These are phyloP conservation scores for Zygosaccharomyces pseudorouxii DNA, from an alignment of 805 yeast species.

Conservation along the genomic window DNA sequence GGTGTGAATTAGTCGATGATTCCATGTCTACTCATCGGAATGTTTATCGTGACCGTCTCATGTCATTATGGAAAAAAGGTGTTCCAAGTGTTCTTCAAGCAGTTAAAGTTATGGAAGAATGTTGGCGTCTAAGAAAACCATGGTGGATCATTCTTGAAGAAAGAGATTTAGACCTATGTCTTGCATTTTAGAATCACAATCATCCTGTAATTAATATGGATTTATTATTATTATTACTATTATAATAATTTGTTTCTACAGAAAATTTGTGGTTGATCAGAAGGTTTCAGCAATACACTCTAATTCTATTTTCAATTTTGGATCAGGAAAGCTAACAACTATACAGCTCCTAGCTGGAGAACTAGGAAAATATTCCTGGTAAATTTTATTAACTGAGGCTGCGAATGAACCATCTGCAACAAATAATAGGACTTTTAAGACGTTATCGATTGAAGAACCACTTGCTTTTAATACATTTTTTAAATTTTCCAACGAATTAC, in stretches of 20 bases:
- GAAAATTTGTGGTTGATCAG: not conserved
- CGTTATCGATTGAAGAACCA: constrained; percentile 44
- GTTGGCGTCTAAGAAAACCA: constrained; percentile 11
- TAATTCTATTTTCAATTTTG: constrained; percentile 46
- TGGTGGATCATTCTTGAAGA: constrained; percentile 17
- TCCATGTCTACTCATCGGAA: constrained; percentile 11
- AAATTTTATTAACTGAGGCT: constrained; percentile 42
- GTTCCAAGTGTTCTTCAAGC: constrained; percentile 14
- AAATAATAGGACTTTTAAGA: constrained; percentile 48
- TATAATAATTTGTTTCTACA: not conserved
- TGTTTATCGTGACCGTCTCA: constrained; percentile 12
- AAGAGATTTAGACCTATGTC: constrained; percentile 11
- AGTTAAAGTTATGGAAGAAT: constrained; percentile 10
- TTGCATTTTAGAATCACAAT: constrained; percentile 20
- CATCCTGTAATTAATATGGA: not conserved
- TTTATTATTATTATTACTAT: not conserved
- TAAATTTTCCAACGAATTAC: constrained; percentile 41
- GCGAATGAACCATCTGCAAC: constrained; percentile 43
- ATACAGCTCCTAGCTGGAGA: constrained; percentile 54
- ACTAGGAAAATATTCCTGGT: constrained; percentile 42
- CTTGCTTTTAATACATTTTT: constrained; percentile 40
- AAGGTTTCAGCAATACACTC: constrained; percentile 42
- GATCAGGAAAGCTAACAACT: constrained; percentile 48
- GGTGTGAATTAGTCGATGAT: constrained; percentile 21
- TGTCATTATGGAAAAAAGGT: constrained; percentile 8